Percentiles rank a stretch among this genome's conserved stretches.
Evolutionary conservation across 2,329 filamentous ascomycete genomes (phyloP).

Genomic region (Penicillium sp.): DNA sequence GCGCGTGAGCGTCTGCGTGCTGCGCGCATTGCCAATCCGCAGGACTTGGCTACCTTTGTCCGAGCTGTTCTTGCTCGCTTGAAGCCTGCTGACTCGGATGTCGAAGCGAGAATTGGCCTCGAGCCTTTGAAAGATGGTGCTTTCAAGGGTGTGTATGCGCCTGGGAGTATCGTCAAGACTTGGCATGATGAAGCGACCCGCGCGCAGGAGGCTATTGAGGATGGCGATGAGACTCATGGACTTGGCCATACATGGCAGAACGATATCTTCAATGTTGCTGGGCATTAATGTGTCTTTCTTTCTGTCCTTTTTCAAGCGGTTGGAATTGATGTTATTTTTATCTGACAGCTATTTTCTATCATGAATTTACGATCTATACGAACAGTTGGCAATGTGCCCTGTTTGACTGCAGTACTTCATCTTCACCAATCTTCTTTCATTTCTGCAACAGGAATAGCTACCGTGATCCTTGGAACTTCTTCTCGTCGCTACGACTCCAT

Average conservation of each 20-base stretch:
- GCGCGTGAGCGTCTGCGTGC: conserved; percentile 84
- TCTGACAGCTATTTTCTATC: background rate
- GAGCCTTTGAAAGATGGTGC: conserved; percentile 61
- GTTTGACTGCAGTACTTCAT: no score
- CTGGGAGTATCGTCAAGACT: conserved; percentile 84
- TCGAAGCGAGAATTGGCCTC: conserved; percentile 73
- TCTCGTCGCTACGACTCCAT: no score
- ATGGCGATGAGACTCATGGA: conserved; percentile 62
- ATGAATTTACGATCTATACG: conserved; percentile 1
- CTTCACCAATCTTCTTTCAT: no score
- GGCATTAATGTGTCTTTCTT: conserved; percentile 2
- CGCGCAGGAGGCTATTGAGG: conserved; percentile 73
- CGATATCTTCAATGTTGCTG: conserved; percentile 67
- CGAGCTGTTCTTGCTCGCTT: conserved; percentile 78
- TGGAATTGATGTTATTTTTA: no score
- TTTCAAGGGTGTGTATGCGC: conserved; percentile 83
- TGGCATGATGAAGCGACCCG: conserved; percentile 77
- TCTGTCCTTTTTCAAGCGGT: background rate
- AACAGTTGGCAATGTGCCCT: background rate
- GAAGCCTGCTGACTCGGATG: conserved; percentile 72
- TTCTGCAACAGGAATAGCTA: no score
- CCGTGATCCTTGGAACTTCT: no score
- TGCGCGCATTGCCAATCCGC: conserved; percentile 77
- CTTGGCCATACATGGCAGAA: conserved; percentile 69
- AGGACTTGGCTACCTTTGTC: conserved; percentile 78